Evolutionary conservation across 139 green algal genomes (phyloP).

Genomic region (Chlamydomonas incerta): DNA sequence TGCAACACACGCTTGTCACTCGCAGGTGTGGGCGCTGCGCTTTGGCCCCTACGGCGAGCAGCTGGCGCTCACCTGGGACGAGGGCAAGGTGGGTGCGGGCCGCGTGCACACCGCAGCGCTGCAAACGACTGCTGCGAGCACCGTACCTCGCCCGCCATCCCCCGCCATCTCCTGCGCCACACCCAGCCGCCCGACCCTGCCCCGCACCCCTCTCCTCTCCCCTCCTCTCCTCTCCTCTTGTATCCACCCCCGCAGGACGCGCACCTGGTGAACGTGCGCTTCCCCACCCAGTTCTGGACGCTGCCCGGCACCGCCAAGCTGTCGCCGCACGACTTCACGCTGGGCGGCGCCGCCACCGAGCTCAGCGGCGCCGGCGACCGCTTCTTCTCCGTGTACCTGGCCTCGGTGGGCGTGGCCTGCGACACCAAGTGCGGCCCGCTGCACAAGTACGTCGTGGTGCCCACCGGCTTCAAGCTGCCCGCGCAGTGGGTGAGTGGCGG

Average conservation of each 20-base stretch:
- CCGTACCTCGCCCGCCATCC: too few species aligned
- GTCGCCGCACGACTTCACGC: slow-evolving; percentile 74
- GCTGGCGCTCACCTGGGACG: slow-evolving; percentile 76
- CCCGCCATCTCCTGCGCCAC: not conserved
- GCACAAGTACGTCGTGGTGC: slow-evolving; percentile 70
- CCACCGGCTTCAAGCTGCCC: slow-evolving; percentile 39
- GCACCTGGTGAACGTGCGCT: slow-evolving; percentile 35
- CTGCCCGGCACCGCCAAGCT: slow-evolving; percentile 53
- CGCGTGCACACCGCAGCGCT: too few species aligned
- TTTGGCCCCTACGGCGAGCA: slow-evolving; percentile 76
- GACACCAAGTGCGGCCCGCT: slow-evolving; percentile 53
- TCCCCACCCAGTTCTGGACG: slow-evolving; percentile 41
- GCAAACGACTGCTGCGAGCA: too few species aligned
- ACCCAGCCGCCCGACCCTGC: not conserved
- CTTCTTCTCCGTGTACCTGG: slow-evolving; percentile 73
- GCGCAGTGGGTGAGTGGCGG: not conserved
- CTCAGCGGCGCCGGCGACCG: slow-evolving; percentile 67
- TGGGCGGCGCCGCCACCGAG: slow-evolving; percentile 66
- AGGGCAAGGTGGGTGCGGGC: slow-evolving; percentile 44
- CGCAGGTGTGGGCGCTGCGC: slow-evolving; percentile 68
- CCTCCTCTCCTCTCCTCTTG: too few species aligned
- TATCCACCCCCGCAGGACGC: slow-evolving; percentile 21
- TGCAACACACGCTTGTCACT: not conserved
- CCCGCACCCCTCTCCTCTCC: not conserved
- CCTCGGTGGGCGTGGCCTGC: slow-evolving; percentile 17